phyloP scores from a whole-genome alignment of 1,284 basidiomycete genomes.

The Cryptococcus floricola region DNA sequence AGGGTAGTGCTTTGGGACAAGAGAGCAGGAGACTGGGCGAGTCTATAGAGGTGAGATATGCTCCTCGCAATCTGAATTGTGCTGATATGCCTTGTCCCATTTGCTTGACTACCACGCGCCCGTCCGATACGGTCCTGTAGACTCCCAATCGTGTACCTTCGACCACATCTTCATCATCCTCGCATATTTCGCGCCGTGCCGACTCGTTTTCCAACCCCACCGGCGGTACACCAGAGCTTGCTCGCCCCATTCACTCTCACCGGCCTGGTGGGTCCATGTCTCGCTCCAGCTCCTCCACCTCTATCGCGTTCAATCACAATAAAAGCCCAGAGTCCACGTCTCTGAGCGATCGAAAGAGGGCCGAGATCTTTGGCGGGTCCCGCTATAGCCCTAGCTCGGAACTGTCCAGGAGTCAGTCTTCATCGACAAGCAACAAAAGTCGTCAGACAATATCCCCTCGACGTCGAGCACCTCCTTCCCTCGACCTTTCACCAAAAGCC shows the following conservation, averaged over 20 bases:
- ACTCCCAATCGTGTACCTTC: not conserved
- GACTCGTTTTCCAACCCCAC: slow-evolving; percentile 11
- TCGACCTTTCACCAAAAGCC: not conserved
- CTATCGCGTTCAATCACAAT: not conserved
- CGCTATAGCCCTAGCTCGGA: not conserved
- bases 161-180: not conserved
- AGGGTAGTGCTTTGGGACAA: not conserved
- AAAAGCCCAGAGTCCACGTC: not conserved
- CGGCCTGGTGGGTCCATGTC: slow-evolving; percentile 14
- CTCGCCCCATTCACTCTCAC: not conserved
- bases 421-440: too few relatives aligned
- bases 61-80: not conserved
- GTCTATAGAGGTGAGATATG: not conserved
- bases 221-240: slow-evolving; percentile 1
- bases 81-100: not conserved
- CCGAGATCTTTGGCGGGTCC: not conserved
- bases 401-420: slow-evolving; percentile 3
- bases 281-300: slow-evolving; percentile 14
- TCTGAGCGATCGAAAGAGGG: not conserved
- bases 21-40: not conserved
- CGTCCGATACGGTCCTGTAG: too few relatives aligned
- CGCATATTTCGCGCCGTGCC: slow-evolving; percentile 2
- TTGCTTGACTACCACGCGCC: not conserved
- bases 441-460: not conserved
- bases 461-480: not conserved